These are phyloP conservation scores for Pichia sp. DNA, from an alignment of 1,139 yeast genomes.

Conservation along the genomic window DNA sequence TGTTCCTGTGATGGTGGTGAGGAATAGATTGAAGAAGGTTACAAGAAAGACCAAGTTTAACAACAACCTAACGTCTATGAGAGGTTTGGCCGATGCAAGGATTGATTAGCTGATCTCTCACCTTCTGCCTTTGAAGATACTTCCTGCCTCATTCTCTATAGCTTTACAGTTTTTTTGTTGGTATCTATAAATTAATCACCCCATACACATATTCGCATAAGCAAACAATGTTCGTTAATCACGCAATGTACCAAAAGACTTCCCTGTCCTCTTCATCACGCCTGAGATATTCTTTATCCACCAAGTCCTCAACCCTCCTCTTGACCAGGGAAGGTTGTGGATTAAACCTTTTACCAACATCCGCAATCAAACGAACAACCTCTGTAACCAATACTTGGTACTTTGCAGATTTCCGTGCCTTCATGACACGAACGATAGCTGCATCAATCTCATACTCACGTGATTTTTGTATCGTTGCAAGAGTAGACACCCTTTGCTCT, in stretches of 20 bases:
- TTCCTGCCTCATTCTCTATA: no score
- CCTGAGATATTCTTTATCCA: constrained; percentile 78
- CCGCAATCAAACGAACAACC: constrained; percentile 40
- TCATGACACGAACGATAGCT: constrained; percentile 84
- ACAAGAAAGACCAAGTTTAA: constrained; percentile 44
- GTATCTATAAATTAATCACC: no score
- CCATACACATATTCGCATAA: not conserved
- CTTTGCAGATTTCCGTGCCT: constrained; percentile 53
- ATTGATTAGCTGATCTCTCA: no score
- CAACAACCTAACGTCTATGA: constrained; percentile 26
- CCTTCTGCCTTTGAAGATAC: no score
- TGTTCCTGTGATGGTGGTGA: constrained; percentile 88
- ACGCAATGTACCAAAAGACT: constrained; percentile 69
- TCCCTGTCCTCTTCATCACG: constrained; percentile 59
- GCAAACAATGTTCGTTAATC: no score
- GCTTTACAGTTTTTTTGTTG: no score
- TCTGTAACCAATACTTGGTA: constrained; percentile 66
- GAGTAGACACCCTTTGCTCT: constrained; percentile 34
- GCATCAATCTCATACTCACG: constrained; percentile 71
- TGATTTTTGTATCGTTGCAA: constrained; percentile 36
- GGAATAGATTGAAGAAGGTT: constrained; percentile 72
- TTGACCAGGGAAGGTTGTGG: constrained; percentile 58
- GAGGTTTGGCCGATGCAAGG: constrained; percentile 29
- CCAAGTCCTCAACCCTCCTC: constrained; percentile 68
- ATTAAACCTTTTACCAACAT: constrained; percentile 56